Evolutionary conservation across 1,139 yeast genomes (phyloP), one percentile per base, ranked within the genome.

Genomic region (Yamadazyma epiphylla): DNA sequence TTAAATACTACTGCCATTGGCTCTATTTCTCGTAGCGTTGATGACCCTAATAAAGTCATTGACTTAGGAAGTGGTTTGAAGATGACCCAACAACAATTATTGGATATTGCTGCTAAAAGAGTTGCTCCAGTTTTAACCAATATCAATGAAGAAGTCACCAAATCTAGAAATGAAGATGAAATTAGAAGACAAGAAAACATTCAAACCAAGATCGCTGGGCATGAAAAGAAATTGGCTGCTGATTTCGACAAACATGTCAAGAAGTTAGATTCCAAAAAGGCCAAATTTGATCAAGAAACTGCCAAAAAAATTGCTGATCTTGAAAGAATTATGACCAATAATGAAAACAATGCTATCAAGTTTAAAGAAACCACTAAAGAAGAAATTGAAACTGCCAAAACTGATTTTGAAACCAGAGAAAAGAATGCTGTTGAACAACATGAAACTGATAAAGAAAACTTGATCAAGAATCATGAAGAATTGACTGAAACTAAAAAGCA

Each of bases 41-140:
- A 69, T 35, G 76, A 74, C 43, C 74, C 77, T 2, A 64, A 70
- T 41, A 65, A 72, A 48, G 53, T 69, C 19, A 55, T 74, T 40
- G 70, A 72, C 39, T 59, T 75, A 39, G 81, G 81, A 35, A 67
- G 74, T 26, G 80, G 80, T 10, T 61, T 74, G 50, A 62, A 55
- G 34, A 60, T 74, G 63, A 69, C 79, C 24, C 78, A 74, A 43
- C 69, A 68, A 34, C 77, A 74, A 50, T 66, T 75, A 42, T 60
- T 73, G 42, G 80, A 66, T 29, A 70, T 75, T 49, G 80, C 80
- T 15, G 73, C 74, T 25, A 60, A 59, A 41, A 64, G 80, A 44
- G 77, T 75, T 24, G 74, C 76, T 15, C 81, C 81, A 3, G 71
- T 74, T 19, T 58, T 75, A 46, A 59, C 68, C 26, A 62, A 55